Evolutionary conservation across 345 rosid species (phyloP).

Genomic region (Salix arbutifolia): DNA sequence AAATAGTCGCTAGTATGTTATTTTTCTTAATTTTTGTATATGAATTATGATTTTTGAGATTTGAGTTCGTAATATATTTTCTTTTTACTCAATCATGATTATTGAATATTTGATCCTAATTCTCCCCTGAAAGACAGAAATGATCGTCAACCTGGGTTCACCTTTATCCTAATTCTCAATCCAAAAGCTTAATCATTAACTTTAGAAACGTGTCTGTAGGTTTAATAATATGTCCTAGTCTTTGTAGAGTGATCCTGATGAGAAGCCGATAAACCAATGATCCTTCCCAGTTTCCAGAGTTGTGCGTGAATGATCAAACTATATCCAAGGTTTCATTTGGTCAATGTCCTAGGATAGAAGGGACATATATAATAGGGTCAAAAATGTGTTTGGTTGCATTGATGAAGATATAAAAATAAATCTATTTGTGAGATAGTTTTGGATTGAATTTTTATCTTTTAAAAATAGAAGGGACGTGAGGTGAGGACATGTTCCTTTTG

Average conservation of each 20-base stretch:
- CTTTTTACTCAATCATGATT: not conserved
- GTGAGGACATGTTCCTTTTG: too few relatives aligned
- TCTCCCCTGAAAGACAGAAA: too few relatives aligned
- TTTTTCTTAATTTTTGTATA: not conserved
- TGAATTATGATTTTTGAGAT: not conserved
- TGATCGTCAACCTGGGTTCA: too few relatives aligned
- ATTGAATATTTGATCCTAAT: not conserved
- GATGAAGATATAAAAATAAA: too few relatives aligned
- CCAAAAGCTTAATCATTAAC: not conserved
- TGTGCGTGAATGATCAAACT: not conserved
- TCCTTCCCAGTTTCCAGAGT: not conserved
- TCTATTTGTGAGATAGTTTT: too few relatives aligned
- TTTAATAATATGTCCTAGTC: not conserved
- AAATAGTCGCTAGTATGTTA: conserved; percentile 1
- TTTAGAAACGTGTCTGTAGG: not conserved
- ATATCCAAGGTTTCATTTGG: not conserved
- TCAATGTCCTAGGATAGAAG: too few relatives aligned
- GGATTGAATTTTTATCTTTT: too few relatives aligned
- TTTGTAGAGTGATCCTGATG: not conserved
- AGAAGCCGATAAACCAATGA: too few relatives aligned
- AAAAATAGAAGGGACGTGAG: too few relatives aligned
- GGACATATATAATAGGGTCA: too few relatives aligned
- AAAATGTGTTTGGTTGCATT: too few relatives aligned
- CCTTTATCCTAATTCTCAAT: too few relatives aligned
- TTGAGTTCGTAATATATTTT: not conserved